These are phyloP conservation scores for Yamadazyma membranifaciens DNA, from an alignment of 1,139 yeast species.

Conservation along the genomic window DNA sequence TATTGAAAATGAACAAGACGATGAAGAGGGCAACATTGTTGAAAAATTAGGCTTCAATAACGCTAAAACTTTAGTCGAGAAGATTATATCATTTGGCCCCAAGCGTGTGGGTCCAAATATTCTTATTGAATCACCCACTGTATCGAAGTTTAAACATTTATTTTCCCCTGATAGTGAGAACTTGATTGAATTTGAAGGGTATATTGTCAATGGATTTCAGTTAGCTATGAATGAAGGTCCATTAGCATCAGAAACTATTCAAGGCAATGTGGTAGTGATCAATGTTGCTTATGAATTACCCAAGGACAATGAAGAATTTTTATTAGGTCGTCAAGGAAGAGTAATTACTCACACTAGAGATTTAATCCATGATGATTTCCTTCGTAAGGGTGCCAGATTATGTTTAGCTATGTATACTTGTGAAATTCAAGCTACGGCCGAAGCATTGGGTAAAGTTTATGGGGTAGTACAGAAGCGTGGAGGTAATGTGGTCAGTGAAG, in stretches of 20 bases:
- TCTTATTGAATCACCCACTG: conserved; percentile 52
- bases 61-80: conserved; percentile 31
- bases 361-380: conserved; percentile 63
- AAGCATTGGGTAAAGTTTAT: conserved; percentile 92
- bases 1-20: conserved; percentile 23
- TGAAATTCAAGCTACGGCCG: conserved; percentile 93
- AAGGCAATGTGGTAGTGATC: conserved; percentile 66
- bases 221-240: conserved; percentile 86
- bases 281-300: conserved; percentile 20
- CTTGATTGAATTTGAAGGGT: conserved; percentile 57
- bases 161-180: conserved; percentile 18
- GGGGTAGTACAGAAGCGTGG: conserved; percentile 89
- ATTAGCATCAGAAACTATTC: conserved; percentile 80
- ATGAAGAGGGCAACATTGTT: conserved; percentile 6
- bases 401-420: conserved; percentile 92
- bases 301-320: conserved; percentile 28
- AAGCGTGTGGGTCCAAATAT: conserved; percentile 75
- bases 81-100: conserved; percentile 74
- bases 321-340: conserved; percentile 59
- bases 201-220: conserved; percentile 80
- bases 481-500: conserved; percentile 85
- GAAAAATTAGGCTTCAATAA: conserved; percentile 16
- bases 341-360: conserved; percentile 74
- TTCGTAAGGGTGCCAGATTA: conserved; percentile 83
- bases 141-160: conserved; percentile 31